Percentiles rank a stretch among this genome's conserved stretches.
Conservation (phyloP, 495 filamentous ascomycete species). For the Lasiosphaeriaceae sp. region DNA sequence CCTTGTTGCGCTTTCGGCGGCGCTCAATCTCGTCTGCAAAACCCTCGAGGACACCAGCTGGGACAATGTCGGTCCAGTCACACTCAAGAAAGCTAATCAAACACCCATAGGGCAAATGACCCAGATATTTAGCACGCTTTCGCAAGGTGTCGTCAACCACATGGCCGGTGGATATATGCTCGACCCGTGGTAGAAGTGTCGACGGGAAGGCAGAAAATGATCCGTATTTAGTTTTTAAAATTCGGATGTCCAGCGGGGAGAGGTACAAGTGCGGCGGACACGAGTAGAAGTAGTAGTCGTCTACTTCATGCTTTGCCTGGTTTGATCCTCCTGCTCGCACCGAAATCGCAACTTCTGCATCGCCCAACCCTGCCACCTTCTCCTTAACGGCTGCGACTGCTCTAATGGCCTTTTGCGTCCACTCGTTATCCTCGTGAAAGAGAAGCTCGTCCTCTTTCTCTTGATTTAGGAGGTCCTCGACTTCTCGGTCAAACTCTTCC, state of each 20-base stretch:
- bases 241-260: constrained; percentile 90
- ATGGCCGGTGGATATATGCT: constrained; percentile 87
- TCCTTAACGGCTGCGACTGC: constrained; percentile 68
- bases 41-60: constrained; percentile 64
- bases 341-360: constrained; percentile 11
- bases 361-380: constrained; percentile 47
- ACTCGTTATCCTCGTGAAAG: constrained; percentile 89
- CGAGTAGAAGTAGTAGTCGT: constrained; percentile 83
- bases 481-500: constrained; percentile 72
- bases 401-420: constrained; percentile 78
- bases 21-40: constrained; percentile 77
- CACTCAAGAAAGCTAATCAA: constrained; percentile 94
- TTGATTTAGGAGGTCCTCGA: constrained; percentile 67
- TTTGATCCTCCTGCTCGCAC: background rate
- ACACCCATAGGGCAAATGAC: constrained; percentile 87
- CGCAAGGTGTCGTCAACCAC: constrained; percentile 86
- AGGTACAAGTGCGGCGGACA: constrained; percentile 88
- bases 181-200: constrained; percentile 84
- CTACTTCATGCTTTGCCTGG: constrained; percentile 21
- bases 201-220: constrained; percentile 80
- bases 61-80: constrained; percentile 91
- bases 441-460: constrained; percentile 86
- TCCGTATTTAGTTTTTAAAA: constrained; percentile 85
- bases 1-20: constrained; percentile 71
- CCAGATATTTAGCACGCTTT: constrained; percentile 83